phyloP scores from a whole-genome alignment of 345 rosid genomes.

The Dimocarpus longan region DNA sequence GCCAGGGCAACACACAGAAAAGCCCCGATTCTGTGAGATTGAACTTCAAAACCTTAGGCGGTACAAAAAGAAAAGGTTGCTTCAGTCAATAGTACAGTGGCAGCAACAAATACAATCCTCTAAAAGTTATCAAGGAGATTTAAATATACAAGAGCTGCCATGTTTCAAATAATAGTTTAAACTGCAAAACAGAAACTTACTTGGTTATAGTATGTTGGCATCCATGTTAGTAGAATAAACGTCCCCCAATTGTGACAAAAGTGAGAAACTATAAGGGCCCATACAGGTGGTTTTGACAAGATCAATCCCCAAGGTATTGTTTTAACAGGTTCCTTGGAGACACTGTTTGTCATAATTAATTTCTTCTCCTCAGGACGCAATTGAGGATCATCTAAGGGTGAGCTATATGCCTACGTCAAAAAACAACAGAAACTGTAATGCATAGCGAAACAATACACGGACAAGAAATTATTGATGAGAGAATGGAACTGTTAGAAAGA shows the following conservation, averaged over 20 bases:
- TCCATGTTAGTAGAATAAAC: constrained; percentile 93
- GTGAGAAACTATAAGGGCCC: constrained; percentile 83
- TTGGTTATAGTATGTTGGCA: constrained; percentile 95
- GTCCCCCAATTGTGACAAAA: constrained; percentile 98
- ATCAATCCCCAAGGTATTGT: constrained; percentile 82
- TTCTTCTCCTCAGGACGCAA: constrained; percentile 71
- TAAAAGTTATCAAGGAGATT: constrained; percentile 2
- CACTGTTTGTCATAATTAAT: constrained; percentile 55
- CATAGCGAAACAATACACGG: not conserved
- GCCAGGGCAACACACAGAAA: constrained; percentile 84
- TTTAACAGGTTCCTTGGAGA: constrained; percentile 69
- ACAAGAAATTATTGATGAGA: not conserved
- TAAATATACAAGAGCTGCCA: not conserved
- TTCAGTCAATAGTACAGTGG: not conserved
- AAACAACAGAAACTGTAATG: constrained; percentile 16
- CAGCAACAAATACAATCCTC: not conserved
- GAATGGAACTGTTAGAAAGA: constrained; percentile 10
- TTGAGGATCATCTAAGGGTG: constrained; percentile 77
- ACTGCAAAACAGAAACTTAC: constrained; percentile 40
- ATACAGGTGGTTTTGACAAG: constrained; percentile 85
- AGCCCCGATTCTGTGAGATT: constrained; percentile 90
- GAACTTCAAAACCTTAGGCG: constrained; percentile 76
- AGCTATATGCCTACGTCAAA: constrained; percentile 70
- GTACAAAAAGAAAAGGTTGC: constrained; percentile 13
- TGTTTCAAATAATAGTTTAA: not conserved